These are phyloP conservation scores for Auricularia sp. DNA, from an alignment of 768 basidiomycete species.

Conservation along the genomic window DNA sequence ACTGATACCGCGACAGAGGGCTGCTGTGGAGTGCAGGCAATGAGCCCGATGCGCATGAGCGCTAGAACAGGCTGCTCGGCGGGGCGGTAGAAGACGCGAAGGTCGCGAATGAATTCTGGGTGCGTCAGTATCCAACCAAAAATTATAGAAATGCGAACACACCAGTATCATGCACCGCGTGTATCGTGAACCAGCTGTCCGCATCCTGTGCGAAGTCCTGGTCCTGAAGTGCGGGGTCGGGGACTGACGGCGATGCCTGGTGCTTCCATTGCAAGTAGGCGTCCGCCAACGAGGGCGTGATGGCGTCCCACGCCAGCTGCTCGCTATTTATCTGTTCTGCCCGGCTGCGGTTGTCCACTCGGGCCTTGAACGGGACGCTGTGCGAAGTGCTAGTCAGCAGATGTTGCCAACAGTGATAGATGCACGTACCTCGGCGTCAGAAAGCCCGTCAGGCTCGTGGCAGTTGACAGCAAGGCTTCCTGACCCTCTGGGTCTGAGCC, in stretches of 20 bases:
- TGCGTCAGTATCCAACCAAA: no score
- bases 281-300: constrained; percentile 59
- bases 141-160: no score
- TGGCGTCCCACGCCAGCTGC: constrained; percentile 32
- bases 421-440: background rate
- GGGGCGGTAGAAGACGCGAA: no score
- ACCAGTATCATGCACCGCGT: no score
- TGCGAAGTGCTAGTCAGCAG: background rate
- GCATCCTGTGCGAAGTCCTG: no score
- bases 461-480: no score
- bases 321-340: background rate
- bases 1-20: background rate
- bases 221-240: no score
- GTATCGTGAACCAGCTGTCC: no score
- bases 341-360: background rate
- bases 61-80: background rate
- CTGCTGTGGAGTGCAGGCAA: background rate
- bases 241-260: background rate
- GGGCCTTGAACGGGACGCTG: background rate
- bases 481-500: no score
- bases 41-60: background rate
- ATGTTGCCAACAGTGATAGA: background rate
- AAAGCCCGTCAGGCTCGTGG: background rate
- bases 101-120: background rate
- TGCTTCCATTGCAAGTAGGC: constrained; percentile 34